A percentile compares a stretch with the other conserved stretches of the same genome.
These are phyloP conservation scores for Chaetomium strumarium DNA, from an alignment of 2,329 filamentous ascomycete genomes.

Conservation along the genomic window DNA sequence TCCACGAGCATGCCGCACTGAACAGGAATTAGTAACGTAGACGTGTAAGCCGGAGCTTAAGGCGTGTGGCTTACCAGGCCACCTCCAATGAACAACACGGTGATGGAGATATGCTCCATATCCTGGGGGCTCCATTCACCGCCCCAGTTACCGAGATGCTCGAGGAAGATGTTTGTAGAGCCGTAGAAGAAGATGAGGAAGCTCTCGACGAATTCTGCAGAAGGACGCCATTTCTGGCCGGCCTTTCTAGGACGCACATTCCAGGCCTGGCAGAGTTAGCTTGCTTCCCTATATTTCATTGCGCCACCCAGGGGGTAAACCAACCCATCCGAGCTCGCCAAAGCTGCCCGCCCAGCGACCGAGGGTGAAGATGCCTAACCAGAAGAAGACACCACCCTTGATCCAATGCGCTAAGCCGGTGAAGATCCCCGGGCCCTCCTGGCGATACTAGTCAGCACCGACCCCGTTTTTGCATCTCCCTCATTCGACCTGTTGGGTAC, in stretches of 20 bases:
- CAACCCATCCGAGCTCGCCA: constrained; percentile 77
- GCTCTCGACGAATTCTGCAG: constrained; percentile 85
- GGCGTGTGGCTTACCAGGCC: constrained; percentile 58
- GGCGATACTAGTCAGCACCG: constrained; percentile 11
- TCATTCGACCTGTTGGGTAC: constrained; percentile 30
- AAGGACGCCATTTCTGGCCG: constrained; percentile 62
- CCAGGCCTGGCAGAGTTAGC: constrained; percentile 56
- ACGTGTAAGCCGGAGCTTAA: background rate
- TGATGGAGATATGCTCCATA: constrained; percentile 88
- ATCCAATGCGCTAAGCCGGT: constrained; percentile 88
- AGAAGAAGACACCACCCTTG: constrained; percentile 93
- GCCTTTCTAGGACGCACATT: constrained; percentile 63
- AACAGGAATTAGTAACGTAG: background rate
- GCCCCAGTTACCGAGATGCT: constrained; percentile 73
- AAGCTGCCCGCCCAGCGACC: constrained; percentile 89
- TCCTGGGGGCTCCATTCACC: constrained; percentile 69
- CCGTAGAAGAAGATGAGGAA: constrained; percentile 88
- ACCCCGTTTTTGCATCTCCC: background rate
- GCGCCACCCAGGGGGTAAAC: constrained; percentile 19
- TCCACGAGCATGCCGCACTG: constrained; percentile 81
- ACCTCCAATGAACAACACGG: constrained; percentile 87
- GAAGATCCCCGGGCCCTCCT: constrained; percentile 67
- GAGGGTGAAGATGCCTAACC: constrained; percentile 80
- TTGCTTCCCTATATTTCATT: background rate
- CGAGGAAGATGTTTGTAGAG: constrained; percentile 82